Conservation (phyloP, 2,329 filamentous ascomycete species). For the Colletotrichum sp. region DNA sequence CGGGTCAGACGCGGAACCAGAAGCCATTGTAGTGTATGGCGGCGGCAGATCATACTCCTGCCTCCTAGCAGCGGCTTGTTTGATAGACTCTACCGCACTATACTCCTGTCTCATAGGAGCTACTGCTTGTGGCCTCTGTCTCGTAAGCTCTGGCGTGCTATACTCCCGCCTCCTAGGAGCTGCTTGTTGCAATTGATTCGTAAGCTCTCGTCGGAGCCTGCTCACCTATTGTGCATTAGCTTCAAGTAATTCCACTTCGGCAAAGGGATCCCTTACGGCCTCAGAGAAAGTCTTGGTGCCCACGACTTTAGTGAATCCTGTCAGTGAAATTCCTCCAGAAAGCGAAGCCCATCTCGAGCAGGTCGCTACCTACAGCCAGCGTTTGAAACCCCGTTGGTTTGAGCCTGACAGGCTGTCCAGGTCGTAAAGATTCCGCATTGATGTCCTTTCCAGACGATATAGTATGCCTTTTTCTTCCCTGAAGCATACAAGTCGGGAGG, state of each 20-base stretch:
- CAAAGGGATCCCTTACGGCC: neutral
- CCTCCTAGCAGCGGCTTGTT: no score
- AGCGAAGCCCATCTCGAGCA: neutral
- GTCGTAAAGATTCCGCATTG: neutral
- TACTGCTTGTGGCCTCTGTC: neutral
- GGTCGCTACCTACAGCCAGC: neutral
- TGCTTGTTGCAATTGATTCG: neutral
- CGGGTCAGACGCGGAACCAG: no score
- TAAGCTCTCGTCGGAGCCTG: neutral
- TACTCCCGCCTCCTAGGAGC: neutral
- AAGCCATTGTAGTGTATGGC: no score
- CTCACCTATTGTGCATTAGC: neutral
- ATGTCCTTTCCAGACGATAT: neutral
- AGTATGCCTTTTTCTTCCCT: neutral
- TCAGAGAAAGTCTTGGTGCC: neutral
- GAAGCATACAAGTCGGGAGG: neutral
- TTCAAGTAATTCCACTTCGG: neutral
- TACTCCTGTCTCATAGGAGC: neutral
- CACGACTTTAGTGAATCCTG: neutral
- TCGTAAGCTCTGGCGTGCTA: rapidly evolving
- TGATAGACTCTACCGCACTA: neutral
- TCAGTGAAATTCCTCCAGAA: neutral
- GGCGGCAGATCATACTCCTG: no score
- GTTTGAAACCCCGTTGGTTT: neutral
- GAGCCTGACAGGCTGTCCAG: rapidly evolving